A percentile compares a stretch with the other conserved stretches of the same genome.
phyloP scores from a whole-genome alignment of 805 yeast species.

The Wickerhamiella dianesei region DNA sequence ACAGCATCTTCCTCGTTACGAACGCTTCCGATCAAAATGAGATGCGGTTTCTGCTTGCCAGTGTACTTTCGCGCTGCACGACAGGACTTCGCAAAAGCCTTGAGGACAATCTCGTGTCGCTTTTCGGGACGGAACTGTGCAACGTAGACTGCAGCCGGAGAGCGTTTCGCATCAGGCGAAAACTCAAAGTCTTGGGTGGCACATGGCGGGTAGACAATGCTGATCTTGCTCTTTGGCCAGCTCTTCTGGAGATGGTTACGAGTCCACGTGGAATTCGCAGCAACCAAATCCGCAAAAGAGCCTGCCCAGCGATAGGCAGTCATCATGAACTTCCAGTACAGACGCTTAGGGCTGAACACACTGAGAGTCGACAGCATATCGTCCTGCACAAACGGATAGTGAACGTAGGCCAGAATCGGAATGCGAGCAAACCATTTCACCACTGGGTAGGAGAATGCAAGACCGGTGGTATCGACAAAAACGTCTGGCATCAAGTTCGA shows the following conservation, averaged over 20 bases:
- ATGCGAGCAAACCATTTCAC: slow-evolving; percentile 42
- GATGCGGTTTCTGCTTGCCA: slow-evolving; percentile 32
- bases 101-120: slow-evolving; percentile 60
- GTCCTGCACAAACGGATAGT: slow-evolving; percentile 77
- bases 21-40: slow-evolving; percentile 75
- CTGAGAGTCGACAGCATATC: slow-evolving; percentile 46
- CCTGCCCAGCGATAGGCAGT: slow-evolving; percentile 54
- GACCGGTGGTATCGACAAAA: slow-evolving; percentile 91
- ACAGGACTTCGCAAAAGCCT: slow-evolving; percentile 44
- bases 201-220: slow-evolving; percentile 78
- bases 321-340: slow-evolving; percentile 64
- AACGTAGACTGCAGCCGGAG: slow-evolving; percentile 34
- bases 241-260: slow-evolving; percentile 50
- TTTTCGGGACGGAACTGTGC: slow-evolving; percentile 97
- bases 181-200: slow-evolving; percentile 44
- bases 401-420: slow-evolving; percentile 83
- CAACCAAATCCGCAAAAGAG: slow-evolving; percentile 45
- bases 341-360: slow-evolving; percentile 29
- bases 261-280: slow-evolving; percentile 91
- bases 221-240: slow-evolving; percentile 38
- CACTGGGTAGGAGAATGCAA: slow-evolving; percentile 72
- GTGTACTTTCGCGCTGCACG: slow-evolving; percentile 7
- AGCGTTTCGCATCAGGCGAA: slow-evolving; percentile 17
- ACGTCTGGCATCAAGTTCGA: slow-evolving; percentile 61
- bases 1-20: slow-evolving; percentile 53